Percentiles rank a stretch among this genome's conserved stretches.
phyloP scores from a whole-genome alignment of 1,284 basidiomycete genomes.

The Leccinum pallidistipes region DNA sequence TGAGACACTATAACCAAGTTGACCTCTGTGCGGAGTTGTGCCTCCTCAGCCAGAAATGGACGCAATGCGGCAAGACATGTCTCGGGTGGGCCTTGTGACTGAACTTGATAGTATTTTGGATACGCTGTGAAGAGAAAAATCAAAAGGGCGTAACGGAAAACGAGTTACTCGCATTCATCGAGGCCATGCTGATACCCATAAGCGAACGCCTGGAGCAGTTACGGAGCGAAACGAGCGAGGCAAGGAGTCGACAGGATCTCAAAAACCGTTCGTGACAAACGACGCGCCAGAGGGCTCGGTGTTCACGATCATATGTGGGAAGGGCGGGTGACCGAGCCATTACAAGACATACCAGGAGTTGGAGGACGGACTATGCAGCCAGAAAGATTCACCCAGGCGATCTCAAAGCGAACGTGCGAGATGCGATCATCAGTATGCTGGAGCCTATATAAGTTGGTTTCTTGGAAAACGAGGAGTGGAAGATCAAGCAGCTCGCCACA shows the following conservation, averaged over 20 bases:
- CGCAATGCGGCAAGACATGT: no score
- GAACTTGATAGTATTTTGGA: background rate
- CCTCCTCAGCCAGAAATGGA: constrained; percentile 93
- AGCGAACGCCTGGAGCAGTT: background rate
- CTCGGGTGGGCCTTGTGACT: no score
- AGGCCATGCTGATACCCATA: background rate
- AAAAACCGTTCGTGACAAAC: background rate
- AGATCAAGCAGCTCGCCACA: background rate
- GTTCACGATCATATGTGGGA: no score
- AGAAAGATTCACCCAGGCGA: background rate
- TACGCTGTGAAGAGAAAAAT: background rate
- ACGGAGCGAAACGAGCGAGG: background rate
- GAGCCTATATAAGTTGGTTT: background rate
- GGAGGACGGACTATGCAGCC: background rate
- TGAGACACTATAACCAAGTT: constrained; percentile 90
- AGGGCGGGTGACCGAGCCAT: background rate
- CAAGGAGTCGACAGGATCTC: background rate
- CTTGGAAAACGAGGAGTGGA: background rate
- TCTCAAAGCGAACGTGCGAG: background rate
- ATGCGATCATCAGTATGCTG: background rate
- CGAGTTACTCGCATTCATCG: background rate
- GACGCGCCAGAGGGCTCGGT: background rate
- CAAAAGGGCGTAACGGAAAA: background rate
- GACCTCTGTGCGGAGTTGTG: constrained; percentile 89
- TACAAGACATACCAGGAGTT: background rate